These are phyloP conservation scores for Ceratobasidium sp. DNA, from an alignment of 1,284 basidiomycete genomes.

Conservation along the genomic window DNA sequence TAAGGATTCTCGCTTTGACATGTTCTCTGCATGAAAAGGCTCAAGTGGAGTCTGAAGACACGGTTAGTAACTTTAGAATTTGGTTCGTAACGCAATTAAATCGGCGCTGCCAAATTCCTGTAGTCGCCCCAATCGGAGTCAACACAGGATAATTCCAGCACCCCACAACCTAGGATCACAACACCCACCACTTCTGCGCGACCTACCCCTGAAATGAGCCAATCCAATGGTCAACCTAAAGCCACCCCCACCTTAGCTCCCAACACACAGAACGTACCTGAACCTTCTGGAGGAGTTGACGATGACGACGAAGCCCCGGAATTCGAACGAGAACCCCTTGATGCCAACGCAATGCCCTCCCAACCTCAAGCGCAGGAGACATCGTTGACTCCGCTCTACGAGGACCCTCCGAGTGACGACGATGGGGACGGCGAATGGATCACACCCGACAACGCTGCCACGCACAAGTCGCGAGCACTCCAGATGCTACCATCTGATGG, in stretches of 20 bases:
- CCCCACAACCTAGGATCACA: not conserved
- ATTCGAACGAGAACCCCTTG: slow-evolving; percentile 41
- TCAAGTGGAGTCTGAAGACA: not conserved
- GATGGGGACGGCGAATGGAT: slow-evolving; percentile 97
- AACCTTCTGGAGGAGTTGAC: slow-evolving; percentile 3
- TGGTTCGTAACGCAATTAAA: not conserved
- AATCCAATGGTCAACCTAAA: not conserved
- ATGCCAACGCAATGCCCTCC: slow-evolving; percentile 37
- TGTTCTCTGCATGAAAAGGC: slow-evolving; percentile 74
- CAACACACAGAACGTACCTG: not conserved
- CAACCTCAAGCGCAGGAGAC: slow-evolving; percentile 35
- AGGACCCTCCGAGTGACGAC: slow-evolving; percentile 75
- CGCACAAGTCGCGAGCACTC: slow-evolving; percentile 90
- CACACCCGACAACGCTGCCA: slow-evolving; percentile 86
- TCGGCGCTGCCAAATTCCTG: not conserved
- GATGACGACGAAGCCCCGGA: slow-evolving; percentile 51
- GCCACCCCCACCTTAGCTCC: not conserved
- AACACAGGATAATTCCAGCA: not conserved
- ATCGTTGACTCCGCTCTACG: slow-evolving; percentile 61
- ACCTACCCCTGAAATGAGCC: not conserved
- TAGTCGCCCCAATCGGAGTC: not conserved
- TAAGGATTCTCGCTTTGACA: slow-evolving; percentile 91
- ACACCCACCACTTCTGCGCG: not conserved
- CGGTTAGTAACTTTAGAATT: not conserved
- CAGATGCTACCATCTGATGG: slow-evolving; percentile 72